Percentiles rank a stretch among this genome's conserved stretches.
These are phyloP conservation scores for Gleditsia sinensis DNA, from an alignment of 306 rosid genomes.

Conservation along the genomic window DNA sequence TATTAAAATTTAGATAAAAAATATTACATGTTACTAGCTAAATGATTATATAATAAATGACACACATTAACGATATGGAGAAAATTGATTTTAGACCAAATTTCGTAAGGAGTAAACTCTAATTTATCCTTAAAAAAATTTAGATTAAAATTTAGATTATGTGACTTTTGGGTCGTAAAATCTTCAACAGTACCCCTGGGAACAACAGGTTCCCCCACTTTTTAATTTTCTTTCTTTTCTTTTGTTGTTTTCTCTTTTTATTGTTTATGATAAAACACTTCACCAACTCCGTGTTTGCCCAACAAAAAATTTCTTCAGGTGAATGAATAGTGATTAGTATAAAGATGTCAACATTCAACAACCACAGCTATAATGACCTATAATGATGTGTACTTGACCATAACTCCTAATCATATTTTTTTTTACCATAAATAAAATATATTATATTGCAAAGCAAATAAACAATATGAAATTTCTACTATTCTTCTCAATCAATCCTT, in stretches of 20 bases:
- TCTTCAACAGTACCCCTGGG: not conserved
- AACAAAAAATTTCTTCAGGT: conserved; percentile 22
- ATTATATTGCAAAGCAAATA: not conserved
- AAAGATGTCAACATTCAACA: conserved; percentile 38
- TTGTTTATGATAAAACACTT: conserved; percentile 35
- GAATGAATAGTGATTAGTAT: conserved; percentile 25
- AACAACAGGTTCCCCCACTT: not conserved
- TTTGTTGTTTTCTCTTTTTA: conserved; percentile 29
- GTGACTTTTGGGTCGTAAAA: not conserved
- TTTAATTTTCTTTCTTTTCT: not conserved
- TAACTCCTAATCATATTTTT: conserved; percentile 33
- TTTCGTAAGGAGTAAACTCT: no score
- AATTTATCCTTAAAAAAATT: no score
- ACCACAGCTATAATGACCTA: conserved; percentile 40
- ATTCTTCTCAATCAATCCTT: not conserved
- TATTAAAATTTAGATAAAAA: no score
- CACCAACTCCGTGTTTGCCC: conserved; percentile 34
- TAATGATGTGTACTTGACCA: conserved; percentile 34
- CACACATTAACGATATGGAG: no score
- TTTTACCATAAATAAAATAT: not conserved
- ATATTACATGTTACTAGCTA: no score
- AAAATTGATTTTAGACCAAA: no score
- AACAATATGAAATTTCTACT: not conserved
- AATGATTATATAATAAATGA: no score
- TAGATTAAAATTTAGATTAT: not conserved